These are phyloP conservation scores for Myriosclerotinia curreyana DNA, from an alignment of 2,329 filamentous ascomycete species.

Conservation along the genomic window DNA sequence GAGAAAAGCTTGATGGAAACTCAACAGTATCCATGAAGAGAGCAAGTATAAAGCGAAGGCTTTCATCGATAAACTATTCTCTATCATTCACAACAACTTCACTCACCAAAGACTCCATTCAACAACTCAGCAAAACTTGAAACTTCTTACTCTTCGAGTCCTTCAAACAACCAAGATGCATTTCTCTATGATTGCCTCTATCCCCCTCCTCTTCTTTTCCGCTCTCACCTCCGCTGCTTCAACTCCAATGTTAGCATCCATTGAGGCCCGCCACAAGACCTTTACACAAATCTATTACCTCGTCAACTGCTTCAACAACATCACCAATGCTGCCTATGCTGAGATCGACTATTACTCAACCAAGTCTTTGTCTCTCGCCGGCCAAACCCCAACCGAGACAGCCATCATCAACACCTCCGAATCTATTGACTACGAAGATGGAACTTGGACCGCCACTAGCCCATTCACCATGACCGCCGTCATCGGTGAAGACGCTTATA, in stretches of 20 bases:
- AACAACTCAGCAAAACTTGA: conserved; percentile 4
- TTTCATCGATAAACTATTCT: conserved; percentile 6
- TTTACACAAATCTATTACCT: conserved; percentile 20
- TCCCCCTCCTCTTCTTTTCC: conserved; percentile 17
- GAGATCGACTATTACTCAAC: conserved; percentile 16
- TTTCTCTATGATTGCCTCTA: conserved; percentile 18
- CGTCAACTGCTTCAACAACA: conserved; percentile 22
- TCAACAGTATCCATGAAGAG: background rate
- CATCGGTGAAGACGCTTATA: conserved; percentile 12
- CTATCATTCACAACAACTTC: conserved; percentile 9
- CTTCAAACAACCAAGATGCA: conserved; percentile 16
- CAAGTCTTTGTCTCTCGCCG: conserved; percentile 1
- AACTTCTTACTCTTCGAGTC: background rate
- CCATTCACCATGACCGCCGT: conserved; percentile 7
- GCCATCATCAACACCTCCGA: background rate
- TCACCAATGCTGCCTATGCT: conserved; percentile 6
- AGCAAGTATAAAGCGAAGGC: conserved; percentile 12
- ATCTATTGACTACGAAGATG: conserved; percentile 21
- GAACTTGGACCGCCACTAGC: conserved; percentile 9
- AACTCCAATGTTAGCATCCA: conserved; percentile 2
- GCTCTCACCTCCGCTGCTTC: conserved; percentile 15
- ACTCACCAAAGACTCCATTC: background rate
- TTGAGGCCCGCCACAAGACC: background rate
- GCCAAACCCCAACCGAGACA: conserved; percentile 4
- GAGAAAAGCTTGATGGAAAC: background rate